Evolutionary conservation across 139 green algal species (phyloP), one percentile per base, ranked within the genome.

Genomic region (Yamagishiella unicocca): DNA sequence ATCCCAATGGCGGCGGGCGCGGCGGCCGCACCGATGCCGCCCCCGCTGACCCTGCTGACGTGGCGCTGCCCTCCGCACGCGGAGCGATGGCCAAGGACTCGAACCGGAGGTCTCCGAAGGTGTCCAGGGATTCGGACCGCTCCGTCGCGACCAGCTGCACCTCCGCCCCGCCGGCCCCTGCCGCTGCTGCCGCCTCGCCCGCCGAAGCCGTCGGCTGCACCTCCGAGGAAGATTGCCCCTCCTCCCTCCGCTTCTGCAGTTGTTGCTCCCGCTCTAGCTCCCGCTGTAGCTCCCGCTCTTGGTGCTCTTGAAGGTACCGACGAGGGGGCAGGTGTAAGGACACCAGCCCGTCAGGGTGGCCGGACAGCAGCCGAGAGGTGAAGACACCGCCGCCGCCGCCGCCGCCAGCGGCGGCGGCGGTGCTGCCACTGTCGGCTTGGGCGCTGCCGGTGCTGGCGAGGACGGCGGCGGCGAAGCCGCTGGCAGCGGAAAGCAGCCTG

Each of bases 301-400:
- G 61, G 22, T 68, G 61, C 17, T 50, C n/a, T 27, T 64, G 79
- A 1, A 72, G 27, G 25, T 42, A 50, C 4, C 61, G 58, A 21
- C 79, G 40, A 5, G 79, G 79, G 29, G 79, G 79, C 29, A 85
- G 61, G 21, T 62, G 40, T 17, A 85, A 14, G 1, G 79, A 9
- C 61, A 85, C 62, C 17, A 33, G 27, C 0, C 25, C 4, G 4
- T 42, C 79, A 1, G 79, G 79, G 2, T 8, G 22, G 9, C 38
- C 79, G 3, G 61, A 64, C 3, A 85, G n/a, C 35, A 85, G 61
- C n/a, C 79, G 61, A 4, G 61, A 76, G 12, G 62, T 76, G n/a
- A 85, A 85, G 4, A 50, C 17, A 33, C 61, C 79, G 61, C 40
- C n/a, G 62, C 19, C n/a, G n/a, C 25, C 77, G 40, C 77, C 25